Conservation (phyloP, 176 grass and related monocot species). For the Oryza australiensis region DNA sequence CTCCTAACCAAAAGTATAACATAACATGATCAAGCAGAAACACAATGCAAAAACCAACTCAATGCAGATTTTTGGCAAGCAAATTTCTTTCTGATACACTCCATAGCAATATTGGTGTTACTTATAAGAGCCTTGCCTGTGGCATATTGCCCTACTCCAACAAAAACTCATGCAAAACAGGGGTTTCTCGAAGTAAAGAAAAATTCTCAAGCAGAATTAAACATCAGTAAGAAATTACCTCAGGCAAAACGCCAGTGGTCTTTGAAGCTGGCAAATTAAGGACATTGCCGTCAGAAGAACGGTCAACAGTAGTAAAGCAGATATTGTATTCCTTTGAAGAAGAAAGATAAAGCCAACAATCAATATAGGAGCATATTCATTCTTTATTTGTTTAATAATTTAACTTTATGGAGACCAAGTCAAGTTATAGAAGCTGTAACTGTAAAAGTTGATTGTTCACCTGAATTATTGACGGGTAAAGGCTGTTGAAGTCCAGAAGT, state of each 20-base stretch:
- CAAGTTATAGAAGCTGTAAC: conserved; percentile 25
- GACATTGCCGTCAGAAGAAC: conserved; percentile 57
- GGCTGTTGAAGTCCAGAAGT: conserved; percentile 96
- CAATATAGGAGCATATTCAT: neutral
- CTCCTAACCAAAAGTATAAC: neutral
- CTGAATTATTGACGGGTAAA: conserved; percentile 99
- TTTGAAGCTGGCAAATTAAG: conserved; percentile 90
- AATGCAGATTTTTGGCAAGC: neutral
- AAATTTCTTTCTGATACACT: conserved; percentile 3
- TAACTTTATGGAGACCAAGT: conserved; percentile 14
- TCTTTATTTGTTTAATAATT: conserved; percentile 9
- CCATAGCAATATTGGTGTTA: neutral
- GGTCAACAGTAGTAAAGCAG: conserved; percentile 95
- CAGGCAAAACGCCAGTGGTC: conserved; percentile 88
- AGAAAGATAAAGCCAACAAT: conserved; percentile 36
- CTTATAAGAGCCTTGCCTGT: neutral
- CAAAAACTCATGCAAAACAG: neutral
- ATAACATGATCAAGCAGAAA: neutral
- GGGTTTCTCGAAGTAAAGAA: conserved; percentile 7
- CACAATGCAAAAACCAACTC: neutral
- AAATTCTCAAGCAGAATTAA: neutral
- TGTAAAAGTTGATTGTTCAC: conserved; percentile 35
- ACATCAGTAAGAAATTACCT: conserved; percentile 58
- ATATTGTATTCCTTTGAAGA: conserved; percentile 87
- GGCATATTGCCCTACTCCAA: neutral